Conservation (phyloP, 2,329 filamentous ascomycete genomes). For the Ceratocystis ficicola region DNA sequence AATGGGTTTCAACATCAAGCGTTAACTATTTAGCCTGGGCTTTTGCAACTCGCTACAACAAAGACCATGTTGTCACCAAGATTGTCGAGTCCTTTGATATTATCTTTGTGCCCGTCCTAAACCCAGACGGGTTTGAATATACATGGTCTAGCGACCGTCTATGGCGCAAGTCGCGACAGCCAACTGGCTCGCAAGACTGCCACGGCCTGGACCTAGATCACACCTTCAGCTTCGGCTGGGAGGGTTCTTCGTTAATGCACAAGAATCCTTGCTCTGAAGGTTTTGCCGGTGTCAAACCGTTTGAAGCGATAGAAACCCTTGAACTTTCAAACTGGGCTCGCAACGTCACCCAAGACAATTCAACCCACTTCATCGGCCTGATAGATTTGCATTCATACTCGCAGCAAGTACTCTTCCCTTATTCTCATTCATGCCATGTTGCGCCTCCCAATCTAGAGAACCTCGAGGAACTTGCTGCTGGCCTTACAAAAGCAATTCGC, state of each 20-base stretch:
- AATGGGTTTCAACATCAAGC: conserved; percentile 91
- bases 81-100: conserved; percentile 77
- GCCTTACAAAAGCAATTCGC: conserved; percentile 78
- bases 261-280: conserved; percentile 81
- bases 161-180: conserved; percentile 89
- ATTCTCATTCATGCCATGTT: conserved; percentile 67
- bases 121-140: conserved; percentile 90
- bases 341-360: conserved; percentile 59
- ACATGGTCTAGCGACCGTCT: conserved; percentile 84
- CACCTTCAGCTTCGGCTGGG: conserved; percentile 75
- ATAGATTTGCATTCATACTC: conserved; percentile 91
- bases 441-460: conserved; percentile 81
- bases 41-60: conserved; percentile 71
- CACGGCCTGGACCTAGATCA: conserved; percentile 81
- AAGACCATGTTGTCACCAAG: conserved; percentile 56
- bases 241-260: conserved; percentile 45
- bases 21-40: conserved; percentile 86
- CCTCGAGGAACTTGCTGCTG: conserved; percentile 76
- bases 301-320: conserved; percentile 69
- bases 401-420: conserved; percentile 88
- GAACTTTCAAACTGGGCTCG: conserved; percentile 69
- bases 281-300: conserved; percentile 71
- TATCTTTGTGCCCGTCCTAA: conserved; percentile 75
- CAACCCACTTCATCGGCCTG: conserved; percentile 68
- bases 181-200: conserved; percentile 71